Evolutionary conservation across 1,284 basidiomycete genomes (phyloP).

Genomic region (Trametes hirsuta): DNA sequence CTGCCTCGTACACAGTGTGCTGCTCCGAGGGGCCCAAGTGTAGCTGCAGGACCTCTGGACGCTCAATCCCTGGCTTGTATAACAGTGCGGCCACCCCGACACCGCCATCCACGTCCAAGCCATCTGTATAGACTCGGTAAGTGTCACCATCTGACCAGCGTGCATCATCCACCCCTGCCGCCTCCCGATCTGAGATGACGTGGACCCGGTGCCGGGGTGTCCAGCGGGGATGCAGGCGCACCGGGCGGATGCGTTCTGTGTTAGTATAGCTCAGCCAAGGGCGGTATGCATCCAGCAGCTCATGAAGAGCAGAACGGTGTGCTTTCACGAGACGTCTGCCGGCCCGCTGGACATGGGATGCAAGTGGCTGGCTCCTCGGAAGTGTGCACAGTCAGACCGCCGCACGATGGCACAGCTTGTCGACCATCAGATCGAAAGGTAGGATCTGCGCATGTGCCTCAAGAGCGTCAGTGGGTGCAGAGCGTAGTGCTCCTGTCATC

Average conservation of each 20-base stretch:
- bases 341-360: no score
- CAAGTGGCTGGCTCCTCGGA: no score
- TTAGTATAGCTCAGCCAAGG: not conserved
- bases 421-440: no score
- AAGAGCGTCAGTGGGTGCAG: no score
- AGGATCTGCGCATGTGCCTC: no score
- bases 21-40: not conserved
- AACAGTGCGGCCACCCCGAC: constrained; percentile 1
- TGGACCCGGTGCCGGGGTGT: not conserved
- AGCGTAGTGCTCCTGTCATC: not conserved
- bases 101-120: not conserved
- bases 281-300: constrained; percentile 14
- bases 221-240: constrained; percentile 12
- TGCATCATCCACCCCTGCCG: not conserved
- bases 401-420: no score
- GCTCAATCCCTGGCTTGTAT: not conserved
- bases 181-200: constrained; percentile 1
- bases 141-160: not conserved
- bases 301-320: no score
- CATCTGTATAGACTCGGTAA: constrained; percentile 11
- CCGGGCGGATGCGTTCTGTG: constrained; percentile 14
- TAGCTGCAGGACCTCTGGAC: not conserved
- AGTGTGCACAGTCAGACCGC: no score
- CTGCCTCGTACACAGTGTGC: not conserved
- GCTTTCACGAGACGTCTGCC: no score